Evolutionary conservation across 768 basidiomycete genomes (phyloP), one percentile per base, ranked within the genome.

Genomic region (Podaxis sp.): DNA sequence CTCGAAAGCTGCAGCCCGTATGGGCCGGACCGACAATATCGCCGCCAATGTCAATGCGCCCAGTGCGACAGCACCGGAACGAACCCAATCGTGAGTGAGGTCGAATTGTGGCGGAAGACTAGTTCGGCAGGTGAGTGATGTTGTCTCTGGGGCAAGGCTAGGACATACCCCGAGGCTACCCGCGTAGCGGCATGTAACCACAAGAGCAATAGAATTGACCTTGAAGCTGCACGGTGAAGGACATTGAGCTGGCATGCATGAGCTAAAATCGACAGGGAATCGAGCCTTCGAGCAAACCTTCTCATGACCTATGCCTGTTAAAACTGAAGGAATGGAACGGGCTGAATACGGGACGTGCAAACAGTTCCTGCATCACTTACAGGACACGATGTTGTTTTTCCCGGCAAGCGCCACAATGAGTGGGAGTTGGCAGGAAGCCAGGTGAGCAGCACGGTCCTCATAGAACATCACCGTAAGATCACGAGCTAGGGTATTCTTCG

Each of bases 381-480:
- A 78, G 9, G 83, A 84, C 50, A 86, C 78, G 49, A 84, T 64
- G 65, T 84, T 85, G 68, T 86, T 86, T 73, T 86, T 86, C 15
- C 81, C 81, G 1, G 82, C 83, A 8, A 86, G 71, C 4, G 80
- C 82, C 11, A 85, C 80, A 50, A 86, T 77, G 57, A 85, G 73
- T 6, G 83, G 80, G 0, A 84, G 73, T 66, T 85, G 81, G 57
- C 74, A 76, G 29, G 80, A 76, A 2, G 79, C 80, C 25, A 81
- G 65, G 63, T 78, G 77, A 1, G 79, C 81, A 9, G 80, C 73
- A 37, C 75, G 69, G 51, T 74, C 72, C 67, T 76, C 70, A 57
- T 74, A 75, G 57, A 75, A 73, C 67, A 67, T 71, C 43, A 70
- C 72, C 65, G 68, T 71, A 59, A 74, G 70, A 63, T 72, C 68